A percentile compares a stretch with the other conserved stretches of the same genome.
phyloP scores from a whole-genome alignment of 805 yeast species.

The Schwanniomyces polymorphus region DNA sequence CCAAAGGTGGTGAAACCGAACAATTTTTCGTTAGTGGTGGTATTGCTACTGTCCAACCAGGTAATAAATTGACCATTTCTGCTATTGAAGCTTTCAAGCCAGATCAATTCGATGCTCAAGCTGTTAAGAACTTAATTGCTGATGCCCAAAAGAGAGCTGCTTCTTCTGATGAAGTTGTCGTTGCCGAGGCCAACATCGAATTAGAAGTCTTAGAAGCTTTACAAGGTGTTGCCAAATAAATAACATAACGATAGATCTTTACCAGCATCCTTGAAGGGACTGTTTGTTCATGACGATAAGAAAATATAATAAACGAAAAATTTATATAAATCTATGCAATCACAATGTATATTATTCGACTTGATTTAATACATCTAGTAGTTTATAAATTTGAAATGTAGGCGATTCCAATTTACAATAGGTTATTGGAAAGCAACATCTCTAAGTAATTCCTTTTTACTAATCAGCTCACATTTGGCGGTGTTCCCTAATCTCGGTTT shows the following conservation, averaged over 20 bases:
- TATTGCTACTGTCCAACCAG: constrained; percentile 94
- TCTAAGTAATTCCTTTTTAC: too few species aligned
- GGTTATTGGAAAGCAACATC: too few species aligned
- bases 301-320: constrained; percentile 2
- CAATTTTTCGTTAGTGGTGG: constrained; percentile 95
- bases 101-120: constrained; percentile 78
- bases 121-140: constrained; percentile 76
- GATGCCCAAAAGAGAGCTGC: constrained; percentile 92
- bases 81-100: constrained; percentile 95
- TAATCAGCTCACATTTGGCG: too few species aligned
- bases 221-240: constrained; percentile 73
- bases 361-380: not conserved
- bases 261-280: constrained; percentile 4
- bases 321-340: constrained; percentile 3
- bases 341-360: constrained; percentile 3
- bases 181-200: constrained; percentile 94
- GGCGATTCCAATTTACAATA: too few species aligned
- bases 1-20: constrained; percentile 66
- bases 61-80: constrained; percentile 83
- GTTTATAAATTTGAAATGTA: not conserved
- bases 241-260: constrained; percentile 3
- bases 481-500: too few species aligned
- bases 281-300: constrained; percentile 4
- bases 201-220: constrained; percentile 95
- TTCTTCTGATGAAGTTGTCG: constrained; percentile 82